These are phyloP conservation scores for Epichloe glyceriae DNA, from an alignment of 2,329 filamentous ascomycete species.

Conservation along the genomic window DNA sequence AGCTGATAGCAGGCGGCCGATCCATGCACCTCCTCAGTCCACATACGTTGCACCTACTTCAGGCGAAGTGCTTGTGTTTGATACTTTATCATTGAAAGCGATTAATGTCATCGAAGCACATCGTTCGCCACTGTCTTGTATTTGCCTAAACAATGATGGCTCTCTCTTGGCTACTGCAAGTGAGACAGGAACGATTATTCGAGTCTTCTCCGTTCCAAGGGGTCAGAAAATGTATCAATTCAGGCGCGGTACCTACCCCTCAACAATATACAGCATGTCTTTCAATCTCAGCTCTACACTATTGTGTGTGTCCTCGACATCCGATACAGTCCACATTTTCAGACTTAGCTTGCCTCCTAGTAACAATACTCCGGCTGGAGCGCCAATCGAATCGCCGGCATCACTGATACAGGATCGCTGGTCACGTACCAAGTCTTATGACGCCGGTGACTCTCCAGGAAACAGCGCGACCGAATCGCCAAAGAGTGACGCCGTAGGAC, in stretches of 20 bases:
- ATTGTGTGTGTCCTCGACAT: constrained; percentile 88
- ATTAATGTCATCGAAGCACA: constrained; percentile 95
- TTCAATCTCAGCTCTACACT: constrained; percentile 92
- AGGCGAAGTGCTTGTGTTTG: constrained; percentile 86
- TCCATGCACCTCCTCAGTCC: constrained; percentile 72
- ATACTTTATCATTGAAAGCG: constrained; percentile 77
- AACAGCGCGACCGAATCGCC: constrained; percentile 41
- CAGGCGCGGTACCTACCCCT: constrained; percentile 85
- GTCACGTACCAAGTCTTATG: constrained; percentile 39
- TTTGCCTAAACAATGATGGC: constrained; percentile 85
- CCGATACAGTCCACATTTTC: constrained; percentile 95
- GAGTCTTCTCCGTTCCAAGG: constrained; percentile 83
- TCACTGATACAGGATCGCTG: constrained; percentile 38
- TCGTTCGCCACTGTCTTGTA: constrained; percentile 77
- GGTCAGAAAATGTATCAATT: constrained; percentile 95
- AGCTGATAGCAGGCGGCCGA: constrained; percentile 44
- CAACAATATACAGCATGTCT: constrained; percentile 95
- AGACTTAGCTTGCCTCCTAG: constrained; percentile 48
- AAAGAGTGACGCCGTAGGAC: constrained; percentile 33
- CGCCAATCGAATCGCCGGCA: constrained; percentile 24
- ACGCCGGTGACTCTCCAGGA: constrained; percentile 26
- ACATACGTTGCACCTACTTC: constrained; percentile 73
- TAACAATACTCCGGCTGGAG: constrained; percentile 21
- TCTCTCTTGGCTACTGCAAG: constrained; percentile 87
- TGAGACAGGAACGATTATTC: constrained; percentile 93